These are phyloP conservation scores for Lichtheimia hyalospora DNA, from an alignment of 371 early-diverging fungal species.

Conservation along the genomic window DNA sequence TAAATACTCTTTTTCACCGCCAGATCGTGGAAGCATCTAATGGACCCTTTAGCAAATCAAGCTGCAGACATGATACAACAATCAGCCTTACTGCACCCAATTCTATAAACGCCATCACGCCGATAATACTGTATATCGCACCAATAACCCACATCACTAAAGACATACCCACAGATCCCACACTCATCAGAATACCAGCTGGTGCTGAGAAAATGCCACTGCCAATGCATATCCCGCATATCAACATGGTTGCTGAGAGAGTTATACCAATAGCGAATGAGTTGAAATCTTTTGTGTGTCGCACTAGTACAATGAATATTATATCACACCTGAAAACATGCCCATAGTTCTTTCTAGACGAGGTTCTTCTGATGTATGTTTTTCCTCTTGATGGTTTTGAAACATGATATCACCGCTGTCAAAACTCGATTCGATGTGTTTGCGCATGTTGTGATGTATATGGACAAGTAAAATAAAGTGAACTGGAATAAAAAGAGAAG, in stretches of 20 bases:
- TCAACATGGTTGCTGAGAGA: conserved; percentile 1
- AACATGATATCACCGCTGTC: neutral
- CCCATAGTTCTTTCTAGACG: conserved; percentile 4
- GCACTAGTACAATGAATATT: neutral
- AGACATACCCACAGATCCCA: conserved; percentile 42
- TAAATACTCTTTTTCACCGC: conserved; percentile 20
- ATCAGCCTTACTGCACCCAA: conserved; percentile 23
- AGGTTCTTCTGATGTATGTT: neutral
- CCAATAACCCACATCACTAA: conserved; percentile 29
- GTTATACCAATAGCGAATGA: no score
- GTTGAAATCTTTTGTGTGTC: neutral
- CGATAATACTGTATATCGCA: conserved; percentile 24
- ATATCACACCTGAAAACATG: neutral
- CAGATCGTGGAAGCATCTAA: conserved; percentile 23
- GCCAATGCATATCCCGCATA: conserved; percentile 22
- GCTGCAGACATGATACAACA: neutral
- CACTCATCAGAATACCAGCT: conserved; percentile 18
- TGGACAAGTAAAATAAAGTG: neutral
- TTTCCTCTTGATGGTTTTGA: neutral
- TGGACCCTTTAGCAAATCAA: neutral
- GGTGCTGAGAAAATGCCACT: conserved; percentile 41
- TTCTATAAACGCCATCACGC: conserved; percentile 31
- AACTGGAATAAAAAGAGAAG: neutral
- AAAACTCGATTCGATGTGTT: neutral
- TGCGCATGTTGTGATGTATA: neutral